These are phyloP conservation scores for Globisporangium lucens DNA, from an alignment of 352 stramenopile genomes.

Conservation along the genomic window DNA sequence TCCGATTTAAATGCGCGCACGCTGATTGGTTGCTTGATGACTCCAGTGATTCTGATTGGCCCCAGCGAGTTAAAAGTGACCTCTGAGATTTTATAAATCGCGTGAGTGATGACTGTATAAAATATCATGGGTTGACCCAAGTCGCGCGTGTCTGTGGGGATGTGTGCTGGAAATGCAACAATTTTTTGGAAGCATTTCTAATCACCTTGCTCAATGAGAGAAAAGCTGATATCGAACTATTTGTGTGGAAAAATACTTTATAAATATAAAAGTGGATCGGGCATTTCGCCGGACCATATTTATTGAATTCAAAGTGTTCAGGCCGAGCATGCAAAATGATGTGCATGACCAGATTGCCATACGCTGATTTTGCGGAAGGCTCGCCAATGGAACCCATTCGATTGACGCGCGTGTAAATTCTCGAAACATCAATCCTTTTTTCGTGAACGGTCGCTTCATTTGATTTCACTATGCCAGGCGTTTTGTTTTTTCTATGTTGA, in stretches of 20 bases:
- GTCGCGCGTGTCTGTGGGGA: not conserved
- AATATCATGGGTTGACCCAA: too few relatives aligned
- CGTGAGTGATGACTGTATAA: not conserved
- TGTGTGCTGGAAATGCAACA: not conserved
- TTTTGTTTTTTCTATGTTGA: not conserved
- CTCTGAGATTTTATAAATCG: not conserved
- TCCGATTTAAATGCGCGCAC: conserved; percentile 24
- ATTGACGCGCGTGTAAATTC: not conserved
- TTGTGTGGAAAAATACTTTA: too few relatives aligned
- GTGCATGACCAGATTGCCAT: too few relatives aligned
- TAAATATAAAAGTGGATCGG: too few relatives aligned
- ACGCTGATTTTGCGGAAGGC: not conserved
- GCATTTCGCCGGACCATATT: too few relatives aligned
- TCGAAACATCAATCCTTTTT: not conserved
- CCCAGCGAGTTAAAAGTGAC: not conserved
- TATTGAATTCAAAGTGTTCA: too few relatives aligned
- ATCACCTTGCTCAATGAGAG: too few relatives aligned
- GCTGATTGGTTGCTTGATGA: conserved; percentile 18
- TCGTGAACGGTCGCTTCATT: not conserved
- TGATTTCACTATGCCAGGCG: not conserved
- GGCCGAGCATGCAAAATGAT: too few relatives aligned
- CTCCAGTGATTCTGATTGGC: not conserved
- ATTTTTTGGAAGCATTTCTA: too few relatives aligned
- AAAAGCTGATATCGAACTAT: too few relatives aligned
- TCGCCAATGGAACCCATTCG: not conserved